Base-by-base conservation (phyloP, 202 grass and related monocot genomes). In the Thinopyrum obtusiflorum region DNA sequence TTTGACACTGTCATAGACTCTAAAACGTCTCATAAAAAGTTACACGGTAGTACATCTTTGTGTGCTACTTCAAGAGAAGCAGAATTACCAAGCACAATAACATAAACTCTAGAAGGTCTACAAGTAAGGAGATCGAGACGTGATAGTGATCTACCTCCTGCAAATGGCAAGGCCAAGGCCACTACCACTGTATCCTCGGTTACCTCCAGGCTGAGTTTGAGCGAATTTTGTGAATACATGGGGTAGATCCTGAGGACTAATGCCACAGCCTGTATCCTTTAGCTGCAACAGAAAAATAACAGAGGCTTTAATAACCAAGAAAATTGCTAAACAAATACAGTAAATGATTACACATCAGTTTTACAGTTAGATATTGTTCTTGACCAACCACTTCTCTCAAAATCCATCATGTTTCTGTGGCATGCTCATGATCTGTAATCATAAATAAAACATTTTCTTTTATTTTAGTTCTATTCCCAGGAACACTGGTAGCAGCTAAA, bases 191-290 rank as follows among this genome's bases (percentile, higher is more conserved):
- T 92, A 94, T 31, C 91, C 84, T 85, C 11, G 84, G 82, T 80
- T 91, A 78, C 79, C 89, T 83, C 86, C 91, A 35, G 59, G 90
- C 68, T 88, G 91, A 60, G 86, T 79, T 55, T 93, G 84, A 55
- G 89, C 91, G 84, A 98, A 98, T 82, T 95, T 98, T 39, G 88
- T 95, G 82, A 95, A 98, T 80, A 94, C 89, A 87, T 92, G 84
- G 23, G 89, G 86, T 79, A 95, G 82, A 87, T 98, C 93, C 71
- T 93, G 95, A 33, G 91, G 76, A 64, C 91, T 93, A 85, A 98
- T 95, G 71, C 95, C 95, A 86, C 91, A 95, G 23, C 95, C 95
- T 62, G 95, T 95, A 92, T 98, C 95, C 62, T 94, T 91, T 57
- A 98, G 80, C 95, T 98, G 88, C 80, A 73, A 84, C 1, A 81